phyloP scores from a whole-genome alignment of 75 land plant species.

The Adiantum capillusveneris region DNA sequence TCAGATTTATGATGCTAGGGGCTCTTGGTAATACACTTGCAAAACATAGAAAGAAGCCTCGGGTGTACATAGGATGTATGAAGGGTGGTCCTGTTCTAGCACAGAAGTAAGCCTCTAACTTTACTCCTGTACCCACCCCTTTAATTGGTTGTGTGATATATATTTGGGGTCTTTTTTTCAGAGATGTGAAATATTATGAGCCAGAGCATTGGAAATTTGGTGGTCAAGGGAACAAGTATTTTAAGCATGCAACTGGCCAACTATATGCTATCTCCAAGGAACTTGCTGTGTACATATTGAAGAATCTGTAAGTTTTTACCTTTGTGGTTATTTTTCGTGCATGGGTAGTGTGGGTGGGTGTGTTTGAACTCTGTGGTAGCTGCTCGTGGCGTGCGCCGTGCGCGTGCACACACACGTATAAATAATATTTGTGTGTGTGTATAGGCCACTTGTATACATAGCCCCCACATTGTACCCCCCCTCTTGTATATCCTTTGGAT shows the following conservation, averaged over 20 bases:
- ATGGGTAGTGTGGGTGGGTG: no score
- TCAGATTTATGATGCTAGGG: slow-evolving; percentile 22
- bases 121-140: no score
- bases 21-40: slow-evolving; percentile 45
- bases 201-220: slow-evolving; percentile 99
- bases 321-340: no score
- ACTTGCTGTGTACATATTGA: slow-evolving; percentile 53
- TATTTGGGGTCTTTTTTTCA: slow-evolving; percentile 11
- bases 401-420: no score
- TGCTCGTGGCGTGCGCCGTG: no score
- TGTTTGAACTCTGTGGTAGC: no score
- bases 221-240: slow-evolving; percentile 95
- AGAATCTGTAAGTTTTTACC: slow-evolving; percentile 3
- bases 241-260: slow-evolving; percentile 98
- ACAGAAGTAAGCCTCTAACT: slow-evolving; percentile 34
- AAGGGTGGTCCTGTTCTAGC: slow-evolving; percentile 77
- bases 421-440: no score
- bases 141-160: neutral
- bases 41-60: slow-evolving; percentile 36
- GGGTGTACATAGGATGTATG: slow-evolving; percentile 81
- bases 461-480: no score
- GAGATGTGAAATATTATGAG: slow-evolving; percentile 87
- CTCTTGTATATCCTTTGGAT: no score
- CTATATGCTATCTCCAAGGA: slow-evolving; percentile 95
- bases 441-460: no score